A percentile compares a stretch with the other conserved stretches of the same genome.
Evolutionary conservation across 106 monocot species (phyloP).

Genomic region (Dendrobium nobile): DNA sequence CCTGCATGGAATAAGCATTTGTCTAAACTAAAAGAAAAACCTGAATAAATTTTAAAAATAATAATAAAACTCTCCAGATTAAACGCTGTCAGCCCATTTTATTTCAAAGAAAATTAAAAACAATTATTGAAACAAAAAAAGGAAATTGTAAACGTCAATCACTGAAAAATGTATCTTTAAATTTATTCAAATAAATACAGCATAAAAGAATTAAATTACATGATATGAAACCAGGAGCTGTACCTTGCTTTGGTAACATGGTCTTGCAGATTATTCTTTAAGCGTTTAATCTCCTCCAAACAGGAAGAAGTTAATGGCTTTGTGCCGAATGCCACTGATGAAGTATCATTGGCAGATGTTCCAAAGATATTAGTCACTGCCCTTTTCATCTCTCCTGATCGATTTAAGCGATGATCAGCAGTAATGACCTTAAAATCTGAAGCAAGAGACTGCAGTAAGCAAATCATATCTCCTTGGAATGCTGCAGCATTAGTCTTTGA

Average conservation of each 20-base stretch:
- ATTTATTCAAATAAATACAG: neutral
- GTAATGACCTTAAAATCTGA: conserved; percentile 28
- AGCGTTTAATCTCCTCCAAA: conserved; percentile 44
- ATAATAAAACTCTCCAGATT: no score
- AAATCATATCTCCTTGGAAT: conserved; percentile 24
- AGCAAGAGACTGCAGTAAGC: conserved; percentile 32
- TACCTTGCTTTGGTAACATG: conserved; percentile 45
- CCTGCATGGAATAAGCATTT: conserved; percentile 22
- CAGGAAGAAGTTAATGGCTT: conserved; percentile 23
- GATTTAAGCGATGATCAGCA: conserved; percentile 26
- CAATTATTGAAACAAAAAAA: neutral
- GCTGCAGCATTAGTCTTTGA: conserved; percentile 15
- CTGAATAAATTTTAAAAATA: neutral
- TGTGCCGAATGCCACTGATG: conserved; percentile 5
- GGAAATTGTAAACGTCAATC: neutral
- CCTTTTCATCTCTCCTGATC: conserved; percentile 30
- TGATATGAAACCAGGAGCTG: neutral
- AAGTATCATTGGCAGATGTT: conserved; percentile 22
- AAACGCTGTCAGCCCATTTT: neutral
- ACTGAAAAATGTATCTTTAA: neutral
- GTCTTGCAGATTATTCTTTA: conserved; percentile 30
- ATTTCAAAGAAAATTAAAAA: neutral
- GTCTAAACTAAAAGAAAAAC: neutral
- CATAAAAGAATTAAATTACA: neutral
- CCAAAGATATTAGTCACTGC: conserved; percentile 29